Base-by-base conservation (phyloP, 208 protist genomes). In the Phytomonas serpens region DNA sequence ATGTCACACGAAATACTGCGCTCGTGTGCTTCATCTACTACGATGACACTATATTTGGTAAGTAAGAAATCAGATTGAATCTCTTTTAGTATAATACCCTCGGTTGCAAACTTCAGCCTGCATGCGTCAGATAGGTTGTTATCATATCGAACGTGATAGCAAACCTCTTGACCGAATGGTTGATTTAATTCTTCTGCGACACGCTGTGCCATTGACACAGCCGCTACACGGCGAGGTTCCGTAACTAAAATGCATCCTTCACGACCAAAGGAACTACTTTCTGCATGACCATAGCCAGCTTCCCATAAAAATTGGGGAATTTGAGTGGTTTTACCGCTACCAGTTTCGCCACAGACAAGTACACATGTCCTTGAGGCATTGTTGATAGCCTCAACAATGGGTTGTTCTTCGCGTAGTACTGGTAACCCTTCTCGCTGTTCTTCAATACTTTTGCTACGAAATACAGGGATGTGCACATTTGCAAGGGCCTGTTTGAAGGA, bases 181-280 rank as follows among this genome's bases (percentile, higher is more conserved):
- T 89, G 87, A 71, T 93, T 92, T 36, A 99, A 89, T 78, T 99
- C 98, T 52, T 99, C 97, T 3, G 96, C 87, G n/a, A 99, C 99
- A 72, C 99, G 93, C 42, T 80, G 85, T 34, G 99, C 99, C 77
- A 99, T 98, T 33, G 94, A 98, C 63, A 99, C 98, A 16, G 99
- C 99, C 14, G 99, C 99, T 32, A 99, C 98, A 71, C 99, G 91
- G n/a, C 99, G 85, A 34, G 99, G 99, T 84, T 99, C 98, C 0
- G 99, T 99, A 62, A 98, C 95, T 13, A 92, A 87, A 29, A 99
- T 92, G 63, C 70, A 76, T 30, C 90, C 90, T 67, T 97, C 87
- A 40, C 88, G 80, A 61, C 83, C 89, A 69, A 94, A 92, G 23
- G 73, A 51, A n/a, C 67, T 62, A 27, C 89, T 88, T 71, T 88